These are phyloP conservation scores for Acanthamoeba castellanii DNA, from an alignment of 208 protist genomes.

Conservation along the genomic window DNA sequence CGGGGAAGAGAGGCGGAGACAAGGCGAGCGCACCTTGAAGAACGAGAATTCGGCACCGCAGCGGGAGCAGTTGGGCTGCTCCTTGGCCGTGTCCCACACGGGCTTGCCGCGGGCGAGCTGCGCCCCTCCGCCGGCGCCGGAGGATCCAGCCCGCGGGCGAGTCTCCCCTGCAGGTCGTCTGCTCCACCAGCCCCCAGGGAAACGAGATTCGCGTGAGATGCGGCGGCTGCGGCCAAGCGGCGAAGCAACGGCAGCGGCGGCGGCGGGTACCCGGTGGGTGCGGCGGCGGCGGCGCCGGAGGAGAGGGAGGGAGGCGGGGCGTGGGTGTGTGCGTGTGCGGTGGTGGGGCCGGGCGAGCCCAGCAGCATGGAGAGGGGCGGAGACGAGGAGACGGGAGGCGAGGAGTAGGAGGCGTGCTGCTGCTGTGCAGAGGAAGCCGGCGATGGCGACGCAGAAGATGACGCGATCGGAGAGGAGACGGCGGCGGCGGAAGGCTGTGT, in stretches of 20 bases:
- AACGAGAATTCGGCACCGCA: constrained; percentile 72
- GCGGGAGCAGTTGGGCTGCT: constrained; percentile 34
- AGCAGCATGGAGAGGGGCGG: background rate
- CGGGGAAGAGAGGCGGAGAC: no score
- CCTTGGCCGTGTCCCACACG: constrained; percentile 48
- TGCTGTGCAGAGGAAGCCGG: background rate
- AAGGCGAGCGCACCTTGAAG: constrained; percentile 54
- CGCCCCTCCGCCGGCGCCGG: background rate
- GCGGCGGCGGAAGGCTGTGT: background rate
- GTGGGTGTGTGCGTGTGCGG: background rate
- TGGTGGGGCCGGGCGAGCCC: background rate
- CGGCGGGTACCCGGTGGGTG: no score
- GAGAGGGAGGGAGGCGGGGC: constrained; percentile 19
- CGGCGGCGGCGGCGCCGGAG: background rate
- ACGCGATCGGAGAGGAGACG: no score
- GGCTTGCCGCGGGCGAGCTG: constrained; percentile 38
- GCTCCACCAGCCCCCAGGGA: no score
- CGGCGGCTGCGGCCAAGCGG: no score
- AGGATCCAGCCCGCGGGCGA: background rate
- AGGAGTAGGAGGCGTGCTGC: background rate
- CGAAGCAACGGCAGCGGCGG: background rate
- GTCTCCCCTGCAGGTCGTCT: background rate
- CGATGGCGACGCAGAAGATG: background rate
- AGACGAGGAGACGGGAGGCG: background rate
- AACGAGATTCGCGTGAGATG: no score